Base-by-base conservation (phyloP, 2,329 filamentous ascomycete genomes). In the Beauveria australis region DNA sequence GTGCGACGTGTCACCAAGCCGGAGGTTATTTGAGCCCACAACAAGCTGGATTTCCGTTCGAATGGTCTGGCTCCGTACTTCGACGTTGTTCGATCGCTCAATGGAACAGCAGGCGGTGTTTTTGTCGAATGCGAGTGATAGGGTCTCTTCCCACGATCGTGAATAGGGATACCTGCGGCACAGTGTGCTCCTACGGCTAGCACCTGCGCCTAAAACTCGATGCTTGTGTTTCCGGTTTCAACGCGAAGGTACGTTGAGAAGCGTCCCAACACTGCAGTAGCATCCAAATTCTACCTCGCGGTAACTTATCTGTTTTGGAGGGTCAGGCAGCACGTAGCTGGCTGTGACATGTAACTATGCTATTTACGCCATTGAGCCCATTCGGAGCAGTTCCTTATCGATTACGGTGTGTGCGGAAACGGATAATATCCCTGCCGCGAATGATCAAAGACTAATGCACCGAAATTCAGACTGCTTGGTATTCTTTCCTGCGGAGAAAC, bases 401-500 rank as follows among this genome's bases (percentile, higher is more conserved):
- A 60, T 60, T 54, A 48, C 22, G 22, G 49, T 18, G 18, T 26
- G 6, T n/a, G 43, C 58, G 58, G 51, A 49, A 43, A 52, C 54
- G 51, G 51, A 54, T 49, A 54, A 48, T 24, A 41, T 43, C 41
- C 51, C 33, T 41, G 26, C 51, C 58, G 28, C 41, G 30, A 33
- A 33, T 12, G 30, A 33, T 33, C 3, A 33, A 33, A 12, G 30
- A 12, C 9, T 33, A 33, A 33, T 33, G 30, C 30, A 33, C 30
- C 9, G 9, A 3, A 12, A 9, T 33, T 33, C 10, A 33, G 30
- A 33, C 30, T 33, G 30, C 30, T 33, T 33, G 10, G 10, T 33
- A 12, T 33, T 33, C 30, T 33, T 33, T 10, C 10, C 10, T 33
- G 28, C 28, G 28, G 26, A 30, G 28, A 33, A 33, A 12, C 10